Evolutionary conservation across 176 grass and related monocot genomes (phyloP), one percentile per base, ranked within the genome.

Genomic region (Rhynchospora breviuscula): DNA sequence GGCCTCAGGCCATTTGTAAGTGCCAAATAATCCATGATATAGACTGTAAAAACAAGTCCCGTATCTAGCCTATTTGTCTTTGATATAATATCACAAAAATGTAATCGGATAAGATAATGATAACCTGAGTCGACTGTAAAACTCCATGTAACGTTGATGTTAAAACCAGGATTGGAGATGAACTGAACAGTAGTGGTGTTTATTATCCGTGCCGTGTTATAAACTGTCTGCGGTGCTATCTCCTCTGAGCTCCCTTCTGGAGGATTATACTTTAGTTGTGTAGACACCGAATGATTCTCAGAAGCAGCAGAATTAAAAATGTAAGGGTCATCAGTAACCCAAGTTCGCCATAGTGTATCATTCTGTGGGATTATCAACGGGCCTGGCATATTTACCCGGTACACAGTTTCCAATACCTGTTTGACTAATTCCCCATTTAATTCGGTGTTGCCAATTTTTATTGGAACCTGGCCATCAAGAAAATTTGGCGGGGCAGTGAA

Each of bases 351-450:
- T 0, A 96, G 85, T 47, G 89, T 86, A 84, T 61, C 93, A 61
- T 40, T 85, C 58, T 40, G 67, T 22, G 10, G 5, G 26, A 83
- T 80, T 67, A 96, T 84, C 73, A 22, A 26, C 69, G 87, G 64
- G 0, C 89, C 93, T 2, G 90, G 90, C 12, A 96, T 86, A 81
- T 96, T 96, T 22, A 96, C 82, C 13, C 93, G 93, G 68, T 92
- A 80, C 57, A 78, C 68, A 18, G 84, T 92, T 87, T 94, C 93
- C 25, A 94, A 84, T 35, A 74, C 80, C 10, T 58, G 13, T 14
- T 49, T 52, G 67, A 0, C 15, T 86, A 58, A 82, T 1, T 64
- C 2, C 77, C 62, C n/a, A 26, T 0, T 0, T 19, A 0, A 14
- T 14, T 7, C 29, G 6, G 59, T 1, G 62, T 11, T 21, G 83